Evolutionary conservation across 2,329 filamentous ascomycete genomes (phyloP).

Genomic region (Fusarium begoniae): DNA sequence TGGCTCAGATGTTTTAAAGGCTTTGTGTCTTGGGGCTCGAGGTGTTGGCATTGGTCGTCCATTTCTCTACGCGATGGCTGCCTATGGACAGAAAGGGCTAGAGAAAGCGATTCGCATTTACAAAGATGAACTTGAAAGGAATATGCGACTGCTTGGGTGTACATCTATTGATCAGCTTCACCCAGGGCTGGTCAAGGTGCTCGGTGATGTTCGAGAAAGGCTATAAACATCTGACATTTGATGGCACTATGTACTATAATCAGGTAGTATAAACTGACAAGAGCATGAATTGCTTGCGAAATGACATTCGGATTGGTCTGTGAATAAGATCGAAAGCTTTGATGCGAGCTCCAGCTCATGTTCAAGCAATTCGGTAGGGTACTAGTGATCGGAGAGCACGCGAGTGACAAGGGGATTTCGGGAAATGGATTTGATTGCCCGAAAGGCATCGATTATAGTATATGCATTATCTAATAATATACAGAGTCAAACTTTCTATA

Average conservation of each 20-base stretch:
- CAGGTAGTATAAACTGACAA: background rate
- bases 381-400: background rate
- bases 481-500: background rate
- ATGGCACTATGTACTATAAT: background rate
- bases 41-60: slow-evolving; percentile 93
- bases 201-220: background rate
- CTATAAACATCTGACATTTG: background rate
- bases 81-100: slow-evolving; percentile 88
- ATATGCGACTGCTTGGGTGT: slow-evolving; percentile 91
- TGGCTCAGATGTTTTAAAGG: slow-evolving; percentile 93
- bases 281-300: too few relatives aligned
- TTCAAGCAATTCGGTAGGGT: background rate
- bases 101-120: slow-evolving; percentile 90
- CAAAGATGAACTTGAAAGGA: slow-evolving; percentile 98
- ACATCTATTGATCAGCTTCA: slow-evolving; percentile 74
- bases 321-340: background rate
- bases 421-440: background rate
- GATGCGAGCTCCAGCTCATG: background rate
- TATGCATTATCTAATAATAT: background rate
- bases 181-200: background rate
- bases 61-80: slow-evolving; percentile 93
- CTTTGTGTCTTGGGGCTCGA: slow-evolving; percentile 86
- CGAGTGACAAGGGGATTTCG: too few relatives aligned
- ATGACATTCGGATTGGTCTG: background rate
- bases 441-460: background rate